Evolutionary conservation across 176 grass and related monocot species (phyloP).

Genomic region (Eragrostis nindensis): DNA sequence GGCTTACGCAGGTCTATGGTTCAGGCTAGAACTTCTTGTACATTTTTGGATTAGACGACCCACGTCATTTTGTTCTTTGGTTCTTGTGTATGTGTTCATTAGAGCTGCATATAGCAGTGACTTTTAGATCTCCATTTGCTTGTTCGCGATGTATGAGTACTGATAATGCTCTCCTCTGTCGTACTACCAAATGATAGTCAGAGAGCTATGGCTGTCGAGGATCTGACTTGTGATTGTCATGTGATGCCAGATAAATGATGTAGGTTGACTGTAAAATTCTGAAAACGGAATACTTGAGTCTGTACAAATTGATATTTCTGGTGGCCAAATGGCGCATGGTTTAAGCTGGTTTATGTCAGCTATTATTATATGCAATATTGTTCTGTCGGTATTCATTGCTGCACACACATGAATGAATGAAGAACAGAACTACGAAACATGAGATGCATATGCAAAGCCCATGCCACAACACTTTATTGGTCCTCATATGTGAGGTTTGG

Average conservation of each 20-base stretch:
- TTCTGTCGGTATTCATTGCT: background rate
- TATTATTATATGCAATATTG: background rate
- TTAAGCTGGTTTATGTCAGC: background rate
- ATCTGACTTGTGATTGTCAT: background rate
- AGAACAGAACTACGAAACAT: background rate
- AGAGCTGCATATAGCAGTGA: slow-evolving; percentile 23
- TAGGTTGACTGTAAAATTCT: background rate
- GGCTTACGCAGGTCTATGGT: slow-evolving; percentile 11
- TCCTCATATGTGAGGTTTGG: background rate
- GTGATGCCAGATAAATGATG: background rate
- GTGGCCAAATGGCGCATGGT: background rate
- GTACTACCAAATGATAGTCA: background rate
- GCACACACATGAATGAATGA: background rate
- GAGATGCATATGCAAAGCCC: background rate
- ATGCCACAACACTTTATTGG: background rate
- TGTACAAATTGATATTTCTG: background rate
- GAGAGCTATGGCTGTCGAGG: background rate
- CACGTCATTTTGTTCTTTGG: slow-evolving; percentile 23
- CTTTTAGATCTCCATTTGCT: background rate
- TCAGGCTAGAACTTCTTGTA: slow-evolving; percentile 40
- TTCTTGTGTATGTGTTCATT: slow-evolving; percentile 28
- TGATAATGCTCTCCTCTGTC: background rate
- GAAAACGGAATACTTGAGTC: background rate
- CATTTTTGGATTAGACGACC: slow-evolving; percentile 27
- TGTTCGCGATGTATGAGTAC: slow-evolving; percentile 7